Conservation (phyloP, 2,329 filamentous ascomycete species). For the Aureobasidium sp. region DNA sequence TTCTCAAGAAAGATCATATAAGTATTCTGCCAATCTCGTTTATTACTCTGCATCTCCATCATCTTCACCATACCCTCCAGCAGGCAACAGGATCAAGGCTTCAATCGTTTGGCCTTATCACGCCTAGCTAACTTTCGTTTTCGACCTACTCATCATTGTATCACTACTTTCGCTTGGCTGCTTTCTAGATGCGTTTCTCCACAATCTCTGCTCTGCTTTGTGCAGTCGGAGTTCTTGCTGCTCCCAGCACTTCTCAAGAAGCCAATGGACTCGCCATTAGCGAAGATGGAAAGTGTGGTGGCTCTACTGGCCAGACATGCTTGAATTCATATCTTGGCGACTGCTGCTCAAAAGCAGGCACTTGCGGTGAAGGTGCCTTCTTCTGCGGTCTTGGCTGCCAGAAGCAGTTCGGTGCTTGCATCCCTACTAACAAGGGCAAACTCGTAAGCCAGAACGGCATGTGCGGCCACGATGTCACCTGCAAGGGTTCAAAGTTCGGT, state of each 20-base stretch:
- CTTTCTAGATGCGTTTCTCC: neutral
- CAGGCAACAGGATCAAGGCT: neutral
- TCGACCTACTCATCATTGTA: neutral
- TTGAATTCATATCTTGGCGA: slow-evolving; percentile 6
- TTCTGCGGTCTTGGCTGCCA: slow-evolving; percentile 10
- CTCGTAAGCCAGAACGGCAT: slow-evolving; percentile 1
- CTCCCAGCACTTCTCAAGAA: neutral
- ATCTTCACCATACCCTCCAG: neutral
- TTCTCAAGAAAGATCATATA: neutral
- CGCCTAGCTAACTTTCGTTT: neutral
- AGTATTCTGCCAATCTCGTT: neutral
- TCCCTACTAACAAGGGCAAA: neutral
- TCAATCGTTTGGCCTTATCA: neutral
- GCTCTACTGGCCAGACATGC: neutral
- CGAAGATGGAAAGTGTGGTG: slow-evolving; percentile 2
- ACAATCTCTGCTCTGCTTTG: slow-evolving; percentile 8
- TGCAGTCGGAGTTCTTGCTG: slow-evolving; percentile 8
- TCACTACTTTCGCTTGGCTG: neutral
- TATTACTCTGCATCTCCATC: neutral
- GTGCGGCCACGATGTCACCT: slow-evolving; percentile 7
- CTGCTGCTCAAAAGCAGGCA: slow-evolving; percentile 1
- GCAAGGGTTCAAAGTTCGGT: slow-evolving; percentile 1
- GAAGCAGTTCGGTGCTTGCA: neutral
- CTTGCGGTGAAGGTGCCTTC: neutral
- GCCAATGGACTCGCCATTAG: neutral